Conservation (phyloP, 768 basidiomycete species). For the Naganishia vaughanmartiniae region DNA sequence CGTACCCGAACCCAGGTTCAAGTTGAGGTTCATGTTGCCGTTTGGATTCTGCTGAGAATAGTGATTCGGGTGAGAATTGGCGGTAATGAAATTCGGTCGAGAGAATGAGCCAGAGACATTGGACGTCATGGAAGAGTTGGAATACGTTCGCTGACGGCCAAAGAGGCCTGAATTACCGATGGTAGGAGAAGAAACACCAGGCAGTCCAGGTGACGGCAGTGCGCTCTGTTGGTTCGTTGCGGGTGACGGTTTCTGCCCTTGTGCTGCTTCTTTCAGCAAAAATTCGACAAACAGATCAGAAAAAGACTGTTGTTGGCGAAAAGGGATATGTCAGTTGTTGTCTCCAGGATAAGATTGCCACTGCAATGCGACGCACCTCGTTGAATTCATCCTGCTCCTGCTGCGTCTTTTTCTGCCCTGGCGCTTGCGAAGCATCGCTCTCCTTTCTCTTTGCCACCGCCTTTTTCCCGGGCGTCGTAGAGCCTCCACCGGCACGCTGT, state of each 20-base stretch:
- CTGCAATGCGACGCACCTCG: slow-evolving; percentile 42
- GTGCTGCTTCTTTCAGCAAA: slow-evolving; percentile 81
- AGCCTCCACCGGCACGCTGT: slow-evolving; percentile 57
- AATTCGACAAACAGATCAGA: slow-evolving; percentile 98
- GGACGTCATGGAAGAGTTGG: slow-evolving; percentile 23
- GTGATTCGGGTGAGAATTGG: neutral
- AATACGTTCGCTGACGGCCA: slow-evolving; percentile 18
- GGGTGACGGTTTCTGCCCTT: slow-evolving; percentile 49
- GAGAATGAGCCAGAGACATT: slow-evolving; percentile 17
- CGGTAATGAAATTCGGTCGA: neutral
- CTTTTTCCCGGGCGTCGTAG: slow-evolving; percentile 40
- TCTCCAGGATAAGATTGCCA: neutral
- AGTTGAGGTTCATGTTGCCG: slow-evolving; percentile 14
- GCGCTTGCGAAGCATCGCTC: slow-evolving; percentile 40
- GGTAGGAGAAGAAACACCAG: slow-evolving; percentile 3
- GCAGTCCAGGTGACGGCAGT: neutral
- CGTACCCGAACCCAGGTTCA: slow-evolving; percentile 14
- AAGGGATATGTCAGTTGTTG: slow-evolving; percentile 2
- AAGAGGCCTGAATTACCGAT: neutral
- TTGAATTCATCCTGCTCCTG: slow-evolving; percentile 52
- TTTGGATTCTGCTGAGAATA: slow-evolving; percentile 6
- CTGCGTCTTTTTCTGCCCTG: slow-evolving; percentile 27
- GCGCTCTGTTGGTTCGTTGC: neutral
- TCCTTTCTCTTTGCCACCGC: slow-evolving; percentile 32
- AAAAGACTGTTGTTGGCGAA: slow-evolving; percentile 68